phyloP scores from a whole-genome alignment of 495 filamentous ascomycete species.

The Aspergillus asperescens region DNA sequence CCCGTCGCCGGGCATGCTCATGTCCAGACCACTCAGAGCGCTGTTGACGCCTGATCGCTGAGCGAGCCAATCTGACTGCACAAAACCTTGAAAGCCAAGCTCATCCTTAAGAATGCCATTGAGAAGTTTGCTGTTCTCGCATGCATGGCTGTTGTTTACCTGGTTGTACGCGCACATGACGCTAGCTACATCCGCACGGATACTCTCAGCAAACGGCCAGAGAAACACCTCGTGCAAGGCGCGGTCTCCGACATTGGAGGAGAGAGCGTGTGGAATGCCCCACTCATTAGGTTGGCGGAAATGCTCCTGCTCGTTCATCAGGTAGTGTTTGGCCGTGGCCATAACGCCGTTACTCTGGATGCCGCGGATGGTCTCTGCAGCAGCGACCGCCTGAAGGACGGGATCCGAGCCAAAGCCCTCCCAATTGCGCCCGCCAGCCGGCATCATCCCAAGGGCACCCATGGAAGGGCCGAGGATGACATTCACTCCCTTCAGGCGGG shows the following conservation, averaged over 20 bases:
- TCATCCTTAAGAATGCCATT: conserved; percentile 95
- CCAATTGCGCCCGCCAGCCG: conserved; percentile 87
- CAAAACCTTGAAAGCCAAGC: conserved; percentile 89
- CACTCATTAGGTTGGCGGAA: conserved; percentile 72
- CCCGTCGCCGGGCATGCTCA: conserved; percentile 95
- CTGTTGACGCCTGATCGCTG: conserved; percentile 76
- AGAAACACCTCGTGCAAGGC: conserved; percentile 79
- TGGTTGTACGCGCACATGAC: conserved; percentile 89
- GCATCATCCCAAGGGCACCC: conserved; percentile 74
- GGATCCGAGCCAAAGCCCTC: conserved; percentile 80
- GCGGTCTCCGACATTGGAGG: conserved; percentile 77
- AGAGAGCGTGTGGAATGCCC: conserved; percentile 68
- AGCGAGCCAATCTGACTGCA: conserved; percentile 90
- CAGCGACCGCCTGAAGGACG: conserved; percentile 63
- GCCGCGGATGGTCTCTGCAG: conserved; percentile 64
- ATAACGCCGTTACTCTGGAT: conserved; percentile 79
- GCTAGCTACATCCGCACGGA: conserved; percentile 80
- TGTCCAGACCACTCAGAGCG: conserved; percentile 80
- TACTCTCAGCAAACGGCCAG: conserved; percentile 85
- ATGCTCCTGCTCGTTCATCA: conserved; percentile 86
- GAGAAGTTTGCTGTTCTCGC: conserved; percentile 84
- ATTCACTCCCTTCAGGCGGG: conserved; percentile 66
- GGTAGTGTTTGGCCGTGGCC: conserved; percentile 77
- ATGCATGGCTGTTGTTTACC: conserved; percentile 88
- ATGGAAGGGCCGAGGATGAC: conserved; percentile 72